Conservation (phyloP, 2,329 filamentous ascomycete species). For the Xylaria sp. region DNA sequence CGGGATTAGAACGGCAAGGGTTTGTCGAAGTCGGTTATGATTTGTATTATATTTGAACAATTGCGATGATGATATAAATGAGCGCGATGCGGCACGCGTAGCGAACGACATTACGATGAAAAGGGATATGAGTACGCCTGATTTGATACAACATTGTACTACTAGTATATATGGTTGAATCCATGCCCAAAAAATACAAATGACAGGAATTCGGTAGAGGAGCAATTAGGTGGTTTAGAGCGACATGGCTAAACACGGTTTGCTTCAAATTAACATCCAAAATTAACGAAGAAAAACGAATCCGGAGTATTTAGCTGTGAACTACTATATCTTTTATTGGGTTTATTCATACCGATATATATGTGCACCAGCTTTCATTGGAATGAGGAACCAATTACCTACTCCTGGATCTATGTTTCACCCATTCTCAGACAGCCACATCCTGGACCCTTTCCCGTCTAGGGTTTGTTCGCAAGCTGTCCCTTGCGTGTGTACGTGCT, state of each 20-base stretch:
- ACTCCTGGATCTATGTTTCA: conserved; percentile 1
- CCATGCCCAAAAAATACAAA: background rate
- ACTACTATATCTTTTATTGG: background rate
- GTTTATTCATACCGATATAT: background rate
- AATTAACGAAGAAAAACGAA: background rate
- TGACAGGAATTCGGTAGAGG: background rate
- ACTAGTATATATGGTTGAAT: conserved; percentile 16
- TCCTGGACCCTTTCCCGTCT: background rate
- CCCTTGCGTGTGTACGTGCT: conserved; percentile 4
- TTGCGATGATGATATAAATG: conserved; percentile 17
- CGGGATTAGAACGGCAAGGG: background rate
- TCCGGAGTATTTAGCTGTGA: background rate
- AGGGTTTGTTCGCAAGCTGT: background rate
- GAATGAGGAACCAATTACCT: conserved; percentile 6
- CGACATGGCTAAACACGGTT: background rate
- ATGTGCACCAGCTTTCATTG: background rate
- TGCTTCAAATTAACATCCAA: background rate
- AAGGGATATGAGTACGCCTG: background rate
- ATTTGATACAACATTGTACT: conserved; percentile 15
- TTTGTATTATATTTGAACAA: conserved; percentile 31
- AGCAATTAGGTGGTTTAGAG: conserved; percentile 3
- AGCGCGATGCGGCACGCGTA: conserved; percentile 8
- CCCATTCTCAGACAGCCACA: background rate
- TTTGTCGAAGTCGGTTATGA: background rate
- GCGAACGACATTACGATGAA: conserved; percentile 31